Base-by-base conservation (phyloP, 192 early-diverging fungal species). In the Coemansia sp. region DNA sequence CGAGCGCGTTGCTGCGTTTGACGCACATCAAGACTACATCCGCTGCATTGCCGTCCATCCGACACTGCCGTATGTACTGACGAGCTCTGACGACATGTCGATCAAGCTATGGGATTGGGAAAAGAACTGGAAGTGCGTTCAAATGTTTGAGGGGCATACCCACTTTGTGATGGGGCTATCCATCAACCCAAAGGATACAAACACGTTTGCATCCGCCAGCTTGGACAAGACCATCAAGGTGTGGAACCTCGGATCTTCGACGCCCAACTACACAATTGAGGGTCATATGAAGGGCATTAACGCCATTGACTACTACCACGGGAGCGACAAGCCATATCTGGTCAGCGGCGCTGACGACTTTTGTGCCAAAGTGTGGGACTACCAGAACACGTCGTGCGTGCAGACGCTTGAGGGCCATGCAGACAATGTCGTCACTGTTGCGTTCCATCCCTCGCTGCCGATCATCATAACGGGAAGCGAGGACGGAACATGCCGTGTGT, bases 81-180 rank as follows among this genome's bases (percentile, higher is more conserved):
- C 95, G 2, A 89, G 93, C 58, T 97, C 95, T 4, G 97, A 99
- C 70, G 97, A 99, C 67, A 93, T 94, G 90, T 86, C 89, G 3
- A 96, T 99, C 75, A 96, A 95, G 75, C 83, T 99, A 61, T 99
- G 96, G 96, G 94, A 99, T 83, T 99, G 96, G 96, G 97, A 99
- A 42, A 96, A 97, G 80, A 89, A 88, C 74, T 99, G 97, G 97
- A 95, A 89, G 75, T 94, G 92, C 82, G 79, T 94, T 61, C 93
- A 94, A 84, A 92, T 94, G 51, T 99, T 98, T 66, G 96, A 99
- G 68, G 97, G 97, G 1, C 97, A 99, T 71, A 92, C 93, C 0
- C 92, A 98, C 80, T 98, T 92, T 85, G 92, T 98, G 63, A 97
- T 98, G 96, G 90, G 93, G 70, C 85, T 99, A 18, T 92, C 88